Conservation (phyloP, 768 basidiomycete species). For the Xerocomellus chrysenteron region DNA sequence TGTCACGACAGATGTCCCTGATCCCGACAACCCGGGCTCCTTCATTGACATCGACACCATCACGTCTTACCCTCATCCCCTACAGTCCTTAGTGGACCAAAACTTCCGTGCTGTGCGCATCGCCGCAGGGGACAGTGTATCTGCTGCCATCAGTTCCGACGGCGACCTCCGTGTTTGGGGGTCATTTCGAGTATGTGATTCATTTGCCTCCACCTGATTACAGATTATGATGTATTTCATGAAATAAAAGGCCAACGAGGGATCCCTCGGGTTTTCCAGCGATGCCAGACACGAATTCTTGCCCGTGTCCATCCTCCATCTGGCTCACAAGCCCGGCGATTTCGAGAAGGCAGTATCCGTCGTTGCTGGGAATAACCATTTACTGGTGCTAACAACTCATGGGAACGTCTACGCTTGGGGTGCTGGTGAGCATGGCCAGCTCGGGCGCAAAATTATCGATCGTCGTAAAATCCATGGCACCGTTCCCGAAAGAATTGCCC, state of each 20-base stretch:
- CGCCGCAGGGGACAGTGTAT: slow-evolving; percentile 85
- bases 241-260: slow-evolving; percentile 61
- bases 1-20: slow-evolving; percentile 58
- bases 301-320: slow-evolving; percentile 58
- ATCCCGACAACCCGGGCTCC: slow-evolving; percentile 56
- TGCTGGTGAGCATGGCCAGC: slow-evolving; percentile 85
- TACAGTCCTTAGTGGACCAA: slow-evolving; percentile 70
- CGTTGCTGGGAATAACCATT: slow-evolving; percentile 84
- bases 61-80: slow-evolving; percentile 60
- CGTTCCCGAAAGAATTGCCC: slow-evolving; percentile 78
- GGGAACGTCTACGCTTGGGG: slow-evolving; percentile 91
- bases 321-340: slow-evolving; percentile 61
- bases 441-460: slow-evolving; percentile 87
- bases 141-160: slow-evolving; percentile 74
- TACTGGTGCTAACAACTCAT: slow-evolving; percentile 83
- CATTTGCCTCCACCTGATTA: not conserved
- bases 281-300: slow-evolving; percentile 65
- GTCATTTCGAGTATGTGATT: slow-evolving; percentile 73
- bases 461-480: slow-evolving; percentile 89
- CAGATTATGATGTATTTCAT: slow-evolving; percentile 3
- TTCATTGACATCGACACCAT: slow-evolving; percentile 54
- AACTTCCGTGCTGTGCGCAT: slow-evolving; percentile 82
- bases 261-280: slow-evolving; percentile 79
- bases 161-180: slow-evolving; percentile 89
- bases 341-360: slow-evolving; percentile 71